Evolutionary conservation across 2,329 filamentous ascomycete species (phyloP).

Genomic region (Lizonia empirigonia): DNA sequence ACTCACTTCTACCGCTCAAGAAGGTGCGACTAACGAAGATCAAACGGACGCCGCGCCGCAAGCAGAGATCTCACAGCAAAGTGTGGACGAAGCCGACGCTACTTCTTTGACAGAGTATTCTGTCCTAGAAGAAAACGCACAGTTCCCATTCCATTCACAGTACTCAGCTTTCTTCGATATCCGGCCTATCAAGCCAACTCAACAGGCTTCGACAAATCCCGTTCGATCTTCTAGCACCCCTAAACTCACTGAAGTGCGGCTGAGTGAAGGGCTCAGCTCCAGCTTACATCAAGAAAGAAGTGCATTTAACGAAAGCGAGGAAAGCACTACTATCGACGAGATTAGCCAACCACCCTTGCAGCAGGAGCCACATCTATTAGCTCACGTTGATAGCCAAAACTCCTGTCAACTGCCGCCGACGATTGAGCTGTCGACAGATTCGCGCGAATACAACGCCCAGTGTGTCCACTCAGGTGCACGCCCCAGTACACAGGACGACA

Average conservation of each 20-base stretch:
- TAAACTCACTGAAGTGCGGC: neutral
- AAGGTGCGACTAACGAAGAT: neutral
- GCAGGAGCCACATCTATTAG: neutral
- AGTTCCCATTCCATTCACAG: slow-evolving; percentile 22
- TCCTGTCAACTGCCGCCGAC: slow-evolving; percentile 3
- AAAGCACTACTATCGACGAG: slow-evolving; percentile 14
- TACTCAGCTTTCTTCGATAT: slow-evolving; percentile 3
- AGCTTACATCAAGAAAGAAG: neutral
- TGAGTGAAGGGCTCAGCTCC: neutral
- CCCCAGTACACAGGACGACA: slow-evolving; percentile 27
- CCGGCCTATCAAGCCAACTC: neutral
- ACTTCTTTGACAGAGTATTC: slow-evolving; percentile 14
- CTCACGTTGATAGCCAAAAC: too few species aligned
- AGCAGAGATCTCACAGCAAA: neutral
- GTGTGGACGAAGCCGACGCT: neutral
- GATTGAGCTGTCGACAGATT: slow-evolving; percentile 6
- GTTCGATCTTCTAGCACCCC: neutral
- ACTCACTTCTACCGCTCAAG: neutral
- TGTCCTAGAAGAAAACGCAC: slow-evolving; percentile 16
- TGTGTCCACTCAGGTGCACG: slow-evolving; percentile 20
- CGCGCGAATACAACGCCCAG: slow-evolving; percentile 36
- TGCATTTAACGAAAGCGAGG: slow-evolving; percentile 1
- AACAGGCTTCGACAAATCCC: neutral
- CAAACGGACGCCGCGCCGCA: neutral
- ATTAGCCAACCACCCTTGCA: neutral